Conservation (phyloP, 805 yeast genomes). For the Schwanniomyces vanrijiae region DNA sequence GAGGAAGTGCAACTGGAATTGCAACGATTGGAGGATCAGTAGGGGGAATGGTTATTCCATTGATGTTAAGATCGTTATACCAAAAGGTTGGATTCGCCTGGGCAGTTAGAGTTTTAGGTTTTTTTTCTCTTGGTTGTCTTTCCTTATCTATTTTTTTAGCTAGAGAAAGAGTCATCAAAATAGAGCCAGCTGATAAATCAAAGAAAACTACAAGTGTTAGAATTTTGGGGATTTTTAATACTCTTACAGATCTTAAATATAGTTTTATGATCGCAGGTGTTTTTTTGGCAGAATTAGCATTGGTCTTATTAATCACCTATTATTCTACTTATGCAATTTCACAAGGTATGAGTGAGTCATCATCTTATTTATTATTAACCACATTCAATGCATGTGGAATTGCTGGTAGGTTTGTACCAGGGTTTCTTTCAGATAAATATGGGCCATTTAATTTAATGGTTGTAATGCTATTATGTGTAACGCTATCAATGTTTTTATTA, state of each 20-base stretch:
- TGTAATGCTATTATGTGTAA: slow-evolving; percentile 44
- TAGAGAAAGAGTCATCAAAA: slow-evolving; percentile 18
- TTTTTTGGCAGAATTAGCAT: slow-evolving; percentile 49
- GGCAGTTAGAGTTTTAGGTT: slow-evolving; percentile 26
- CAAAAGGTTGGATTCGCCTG: slow-evolving; percentile 31
- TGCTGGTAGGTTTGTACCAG: slow-evolving; percentile 56
- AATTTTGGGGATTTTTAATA: slow-evolving; percentile 15
- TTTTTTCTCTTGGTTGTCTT: slow-evolving; percentile 23
- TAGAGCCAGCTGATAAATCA: not conserved
- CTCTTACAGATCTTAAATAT: slow-evolving; percentile 39
- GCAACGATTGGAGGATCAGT: slow-evolving; percentile 32
- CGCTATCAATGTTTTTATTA: slow-evolving; percentile 49
- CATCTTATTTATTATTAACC: slow-evolving; percentile 46
- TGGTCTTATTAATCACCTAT: slow-evolving; percentile 53
- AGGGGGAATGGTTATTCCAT: slow-evolving; percentile 29
- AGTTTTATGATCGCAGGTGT: slow-evolving; percentile 38
- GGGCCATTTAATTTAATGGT: slow-evolving; percentile 62
- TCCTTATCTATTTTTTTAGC: slow-evolving; percentile 23
- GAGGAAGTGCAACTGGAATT: slow-evolving; percentile 46
- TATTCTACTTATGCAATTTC: slow-evolving; percentile 57
- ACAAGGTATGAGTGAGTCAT: slow-evolving; percentile 45
- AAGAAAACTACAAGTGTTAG: not conserved
- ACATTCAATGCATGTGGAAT: slow-evolving; percentile 47
- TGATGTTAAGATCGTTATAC: slow-evolving; percentile 23
- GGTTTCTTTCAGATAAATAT: slow-evolving; percentile 49